Conservation (phyloP, 768 basidiomycete genomes). For the Lactifluus rugatus region DNA sequence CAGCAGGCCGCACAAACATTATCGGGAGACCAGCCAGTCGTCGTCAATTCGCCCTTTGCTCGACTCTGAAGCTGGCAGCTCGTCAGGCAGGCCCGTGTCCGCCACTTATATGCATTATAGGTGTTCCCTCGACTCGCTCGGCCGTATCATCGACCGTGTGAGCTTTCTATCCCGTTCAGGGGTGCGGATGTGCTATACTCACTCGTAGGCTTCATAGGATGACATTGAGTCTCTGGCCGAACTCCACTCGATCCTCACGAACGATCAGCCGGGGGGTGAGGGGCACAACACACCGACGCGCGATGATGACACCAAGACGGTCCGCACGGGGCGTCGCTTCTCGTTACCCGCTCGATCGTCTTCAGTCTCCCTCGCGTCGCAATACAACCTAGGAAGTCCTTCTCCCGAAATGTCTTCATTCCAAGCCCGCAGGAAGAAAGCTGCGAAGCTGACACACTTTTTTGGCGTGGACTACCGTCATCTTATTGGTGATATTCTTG, state of each 20-base stretch:
- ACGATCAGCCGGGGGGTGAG: constrained; percentile 6
- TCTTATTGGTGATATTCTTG: constrained; percentile 65
- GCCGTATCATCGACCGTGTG: constrained; percentile 72
- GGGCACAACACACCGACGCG: constrained; percentile 13
- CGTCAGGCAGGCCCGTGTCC: constrained; percentile 17
- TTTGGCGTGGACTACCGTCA: constrained; percentile 82
- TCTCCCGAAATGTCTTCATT: constrained; percentile 46
- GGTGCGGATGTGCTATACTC: neutral
- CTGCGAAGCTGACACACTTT: constrained; percentile 79
- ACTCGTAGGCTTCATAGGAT: constrained; percentile 38
- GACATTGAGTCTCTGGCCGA: constrained; percentile 66
- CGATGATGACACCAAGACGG: constrained; percentile 12
- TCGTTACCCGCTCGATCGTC: constrained; percentile 62
- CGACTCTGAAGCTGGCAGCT: constrained; percentile 3
- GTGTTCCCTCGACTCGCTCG: constrained; percentile 70
- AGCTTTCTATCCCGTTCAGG: constrained; percentile 22
- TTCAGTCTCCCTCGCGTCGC: constrained; percentile 47
- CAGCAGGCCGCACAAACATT: constrained; percentile 31
- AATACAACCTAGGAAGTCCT: constrained; percentile 31
- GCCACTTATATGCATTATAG: constrained; percentile 66
- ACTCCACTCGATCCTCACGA: constrained; percentile 57
- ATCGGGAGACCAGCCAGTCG: constrained; percentile 34
- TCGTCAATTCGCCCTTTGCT: constrained; percentile 52
- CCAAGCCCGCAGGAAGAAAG: constrained; percentile 60
- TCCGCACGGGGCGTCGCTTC: constrained; percentile 22